Evolutionary conservation across 257 asterid species (phyloP).

Genomic region (Solanum rostratum): DNA sequence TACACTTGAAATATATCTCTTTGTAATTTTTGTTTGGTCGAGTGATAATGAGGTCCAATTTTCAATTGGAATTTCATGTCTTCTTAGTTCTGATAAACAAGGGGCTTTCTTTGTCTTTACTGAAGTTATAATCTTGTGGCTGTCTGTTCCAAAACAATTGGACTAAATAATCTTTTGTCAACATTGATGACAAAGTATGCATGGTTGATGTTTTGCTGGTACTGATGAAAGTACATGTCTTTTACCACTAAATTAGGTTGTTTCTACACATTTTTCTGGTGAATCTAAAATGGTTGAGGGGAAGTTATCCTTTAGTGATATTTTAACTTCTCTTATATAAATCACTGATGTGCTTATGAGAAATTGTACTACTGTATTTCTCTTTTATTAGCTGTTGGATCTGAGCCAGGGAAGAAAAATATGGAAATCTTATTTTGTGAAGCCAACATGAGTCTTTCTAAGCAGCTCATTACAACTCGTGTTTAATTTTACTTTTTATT

Average conservation of each 20-base stretch:
- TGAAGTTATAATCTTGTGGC: not conserved
- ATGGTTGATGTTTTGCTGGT: not conserved
- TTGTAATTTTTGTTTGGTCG: conserved; percentile 21
- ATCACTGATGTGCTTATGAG: not conserved
- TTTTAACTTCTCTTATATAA: not conserved
- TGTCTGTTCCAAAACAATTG: not conserved
- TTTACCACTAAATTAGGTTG: not conserved
- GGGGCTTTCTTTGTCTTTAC: not conserved
- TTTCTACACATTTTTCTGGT: not conserved
- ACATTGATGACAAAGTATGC: not conserved
- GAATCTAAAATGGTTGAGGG: not conserved
- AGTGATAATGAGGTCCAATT: not conserved
- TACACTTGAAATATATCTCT: conserved; percentile 17
- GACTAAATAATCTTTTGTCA: not conserved
- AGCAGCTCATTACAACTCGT: not conserved
- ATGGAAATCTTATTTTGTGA: not conserved
- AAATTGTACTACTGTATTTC: not conserved
- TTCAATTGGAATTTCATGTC: not conserved
- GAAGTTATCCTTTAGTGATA: not conserved
- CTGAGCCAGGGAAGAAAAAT: not conserved
- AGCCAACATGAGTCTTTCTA: not conserved
- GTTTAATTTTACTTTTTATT: not conserved
- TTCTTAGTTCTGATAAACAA: not conserved
- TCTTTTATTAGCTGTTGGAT: not conserved
- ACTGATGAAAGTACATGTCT: not conserved